These are phyloP conservation scores for Thalassia testudinum DNA, from an alignment of 116 monocot genomes.

Conservation along the genomic window DNA sequence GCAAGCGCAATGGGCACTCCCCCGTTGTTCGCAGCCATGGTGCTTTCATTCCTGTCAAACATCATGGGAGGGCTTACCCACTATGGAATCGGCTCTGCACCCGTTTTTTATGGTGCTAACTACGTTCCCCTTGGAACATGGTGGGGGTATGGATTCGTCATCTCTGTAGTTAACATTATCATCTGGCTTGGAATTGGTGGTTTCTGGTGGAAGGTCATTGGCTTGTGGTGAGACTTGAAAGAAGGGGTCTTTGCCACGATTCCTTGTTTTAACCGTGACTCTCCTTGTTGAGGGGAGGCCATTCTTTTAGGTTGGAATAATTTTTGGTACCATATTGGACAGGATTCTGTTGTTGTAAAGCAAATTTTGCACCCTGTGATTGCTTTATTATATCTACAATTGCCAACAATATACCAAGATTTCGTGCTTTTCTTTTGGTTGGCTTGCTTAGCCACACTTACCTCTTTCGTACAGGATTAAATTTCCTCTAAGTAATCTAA, in stretches of 20 bases:
- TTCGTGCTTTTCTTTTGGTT: no score
- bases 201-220: conserved; percentile 89
- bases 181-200: conserved; percentile 92
- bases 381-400: not conserved
- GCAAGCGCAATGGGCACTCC: conserved; percentile 86
- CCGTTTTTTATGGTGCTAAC: conserved; percentile 88
- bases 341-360: not conserved
- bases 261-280: not conserved
- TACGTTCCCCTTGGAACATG: conserved; percentile 71
- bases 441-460: no score
- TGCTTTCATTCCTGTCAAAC: conserved; percentile 88
- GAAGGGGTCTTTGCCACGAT: not conserved
- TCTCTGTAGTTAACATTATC: conserved; percentile 80
- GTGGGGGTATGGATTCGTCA: conserved; percentile 91
- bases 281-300: not conserved
- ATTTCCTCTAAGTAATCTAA: no score
- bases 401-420: no score
- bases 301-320: conserved; percentile 4
- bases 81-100: conserved; percentile 97
- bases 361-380: not conserved
- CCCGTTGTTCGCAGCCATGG: conserved; percentile 80
- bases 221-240: conserved; percentile 77
- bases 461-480: no score
- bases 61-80: conserved; percentile 97
- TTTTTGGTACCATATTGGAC: conserved; percentile 3